These are phyloP conservation scores for Smittium culicis DNA, from an alignment of 371 early-diverging fungal species.

Conservation along the genomic window DNA sequence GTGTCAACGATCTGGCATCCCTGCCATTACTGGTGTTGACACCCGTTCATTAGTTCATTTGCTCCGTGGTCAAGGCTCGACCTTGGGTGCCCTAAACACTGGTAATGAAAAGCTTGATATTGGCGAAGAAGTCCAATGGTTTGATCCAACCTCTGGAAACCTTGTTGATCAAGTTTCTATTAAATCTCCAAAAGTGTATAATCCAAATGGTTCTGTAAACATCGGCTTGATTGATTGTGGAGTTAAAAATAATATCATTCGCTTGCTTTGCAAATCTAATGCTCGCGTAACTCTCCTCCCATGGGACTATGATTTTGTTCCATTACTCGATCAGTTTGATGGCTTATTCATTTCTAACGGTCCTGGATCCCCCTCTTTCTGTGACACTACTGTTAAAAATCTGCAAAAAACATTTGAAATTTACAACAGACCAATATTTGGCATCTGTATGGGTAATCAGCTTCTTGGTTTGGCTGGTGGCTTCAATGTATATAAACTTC, in stretches of 20 bases:
- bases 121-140: constrained; percentile 33
- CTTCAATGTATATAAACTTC: constrained; percentile 68
- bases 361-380: constrained; percentile 71
- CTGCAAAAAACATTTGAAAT: constrained; percentile 45
- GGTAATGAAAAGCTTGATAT: constrained; percentile 29
- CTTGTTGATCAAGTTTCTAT: constrained; percentile 64
- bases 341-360: constrained; percentile 90
- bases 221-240: constrained; percentile 79
- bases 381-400: constrained; percentile 49
- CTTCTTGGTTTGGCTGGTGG: constrained; percentile 84
- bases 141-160: constrained; percentile 66
- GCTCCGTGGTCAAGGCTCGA: constrained; percentile 70
- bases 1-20: constrained; percentile 73
- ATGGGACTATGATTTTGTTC: constrained; percentile 60
- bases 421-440: constrained; percentile 74
- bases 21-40: constrained; percentile 87
- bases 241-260: constrained; percentile 83
- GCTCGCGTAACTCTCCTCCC: constrained; percentile 75
- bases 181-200: constrained; percentile 49
- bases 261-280: constrained; percentile 62
- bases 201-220: constrained; percentile 54
- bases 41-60: constrained; percentile 81
- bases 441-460: constrained; percentile 94
- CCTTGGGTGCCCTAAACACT: constrained; percentile 55
- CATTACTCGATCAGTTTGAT: constrained; percentile 47